Conservation (phyloP, 2,329 filamentous ascomycete genomes). For the Gnomoniopsis sp. region DNA sequence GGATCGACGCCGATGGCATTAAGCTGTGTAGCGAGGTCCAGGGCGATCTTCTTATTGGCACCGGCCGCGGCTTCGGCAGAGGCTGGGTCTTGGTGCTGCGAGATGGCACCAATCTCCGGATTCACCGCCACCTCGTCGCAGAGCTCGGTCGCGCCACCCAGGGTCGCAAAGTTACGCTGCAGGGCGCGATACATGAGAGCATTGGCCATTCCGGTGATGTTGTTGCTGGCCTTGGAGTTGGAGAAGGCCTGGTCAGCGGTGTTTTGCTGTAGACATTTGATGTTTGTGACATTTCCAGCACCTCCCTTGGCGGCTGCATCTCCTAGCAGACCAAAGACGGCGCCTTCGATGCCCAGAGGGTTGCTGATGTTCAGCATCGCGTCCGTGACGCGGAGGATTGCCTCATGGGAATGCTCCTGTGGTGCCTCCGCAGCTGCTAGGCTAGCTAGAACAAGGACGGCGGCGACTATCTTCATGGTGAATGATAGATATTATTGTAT, state of each 20-base stretch:
- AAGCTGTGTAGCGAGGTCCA: constrained; percentile 58
- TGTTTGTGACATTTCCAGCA: constrained; percentile 33
- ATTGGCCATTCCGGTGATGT: constrained; percentile 48
- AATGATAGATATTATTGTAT: not conserved
- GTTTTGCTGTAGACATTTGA: constrained; percentile 57
- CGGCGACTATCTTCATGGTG: not conserved
- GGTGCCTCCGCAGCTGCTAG: constrained; percentile 38
- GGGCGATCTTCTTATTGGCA: constrained; percentile 57
- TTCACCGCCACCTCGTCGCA: constrained; percentile 59
- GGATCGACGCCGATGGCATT: constrained; percentile 60
- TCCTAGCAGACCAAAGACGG: constrained; percentile 49
- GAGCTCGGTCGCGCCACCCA: constrained; percentile 54
- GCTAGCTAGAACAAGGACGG: not conserved
- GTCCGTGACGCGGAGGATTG: constrained; percentile 36
- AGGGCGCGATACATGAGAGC: constrained; percentile 52
- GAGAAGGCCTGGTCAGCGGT: constrained; percentile 59
- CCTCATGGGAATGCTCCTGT: constrained; percentile 49
- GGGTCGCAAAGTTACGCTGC: constrained; percentile 58
- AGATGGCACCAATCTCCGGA: constrained; percentile 61
- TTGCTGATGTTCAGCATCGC: constrained; percentile 41
- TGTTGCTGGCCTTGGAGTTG: constrained; percentile 53
- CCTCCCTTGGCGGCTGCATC: constrained; percentile 35
- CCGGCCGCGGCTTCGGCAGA: constrained; percentile 47
- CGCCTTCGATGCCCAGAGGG: constrained; percentile 42
- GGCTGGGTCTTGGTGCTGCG: constrained; percentile 67